Base-by-base conservation (phyloP, 345 rosid genomes). In the Corymbia maculata region DNA sequence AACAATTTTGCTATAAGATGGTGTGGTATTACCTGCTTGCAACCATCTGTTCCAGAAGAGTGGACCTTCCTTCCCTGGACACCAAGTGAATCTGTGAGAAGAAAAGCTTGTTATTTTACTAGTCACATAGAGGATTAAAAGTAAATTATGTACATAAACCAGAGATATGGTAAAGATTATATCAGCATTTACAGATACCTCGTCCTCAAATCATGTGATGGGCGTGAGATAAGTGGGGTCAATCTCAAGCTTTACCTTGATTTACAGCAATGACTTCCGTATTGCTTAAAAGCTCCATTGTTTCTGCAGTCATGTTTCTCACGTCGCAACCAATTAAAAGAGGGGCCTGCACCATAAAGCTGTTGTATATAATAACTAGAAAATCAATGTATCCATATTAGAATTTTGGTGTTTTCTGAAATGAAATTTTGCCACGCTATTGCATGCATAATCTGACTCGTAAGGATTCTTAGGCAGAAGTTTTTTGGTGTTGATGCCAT, bases 281-380 rank as follows among this genome's bases (percentile, higher is more conserved):
- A 88, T 98, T 98, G 90, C 94, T 93, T 91, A 98, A 66, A 88
- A 98, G 95, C 94, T 95, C 95, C 66, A 89, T 88, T 59, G 99
- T 93, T 91, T 96, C 99, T 10, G 94, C 89, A 17, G 98, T 96
- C 93, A 98, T 94, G 88, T 95, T 95, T 91, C 99, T 94, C 89
- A 97, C 93, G 90, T 98, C 99, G 84, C 99, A 98, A 85, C 99
- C 99, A 82, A 98, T 91, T 94, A 97, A 90, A 90, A 98, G 99
- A 11, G 99, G 99, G 64, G 99, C 96, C 99, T 97, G 95, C 92
- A 92, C 68, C 87, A 75, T 42, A 75, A 75, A 75, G 49, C 14
- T 75, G 4, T 14, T 3, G 61, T 26, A 70, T 70, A 88, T 44
- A 7, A 16, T 85, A 86, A n/a, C 55, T 32, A 50, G 66, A 70